These are phyloP conservation scores for Malassezia slooffiae DNA, from an alignment of 1,284 basidiomycete genomes.

Conservation along the genomic window DNA sequence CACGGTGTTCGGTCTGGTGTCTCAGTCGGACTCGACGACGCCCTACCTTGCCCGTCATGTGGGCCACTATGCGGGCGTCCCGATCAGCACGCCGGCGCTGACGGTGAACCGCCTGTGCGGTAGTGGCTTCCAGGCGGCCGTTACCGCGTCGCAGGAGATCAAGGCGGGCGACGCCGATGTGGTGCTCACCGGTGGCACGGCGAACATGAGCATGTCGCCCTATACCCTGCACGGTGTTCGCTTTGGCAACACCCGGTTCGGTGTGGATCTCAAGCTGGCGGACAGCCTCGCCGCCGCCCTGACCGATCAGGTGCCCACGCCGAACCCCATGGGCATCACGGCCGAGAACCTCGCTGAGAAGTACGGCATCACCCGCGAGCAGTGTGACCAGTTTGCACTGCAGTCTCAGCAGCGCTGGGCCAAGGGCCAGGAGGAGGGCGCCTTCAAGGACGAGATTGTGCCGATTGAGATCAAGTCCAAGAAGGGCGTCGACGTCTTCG, in stretches of 20 bases:
- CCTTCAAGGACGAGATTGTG: conserved; percentile 48
- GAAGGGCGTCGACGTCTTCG: conserved; percentile 34
- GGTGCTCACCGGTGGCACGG: conserved; percentile 88
- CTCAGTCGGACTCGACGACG: conserved; percentile 52
- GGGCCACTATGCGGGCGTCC: conserved; percentile 67
- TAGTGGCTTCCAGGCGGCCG: conserved; percentile 86
- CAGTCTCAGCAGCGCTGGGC: conserved; percentile 47
- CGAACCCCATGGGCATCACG: conserved; percentile 57
- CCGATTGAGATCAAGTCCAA: conserved; percentile 46
- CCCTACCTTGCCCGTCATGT: conserved; percentile 93
- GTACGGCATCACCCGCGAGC: conserved; percentile 68
- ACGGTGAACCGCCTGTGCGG: conserved; percentile 74
- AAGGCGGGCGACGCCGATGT: conserved; percentile 72
- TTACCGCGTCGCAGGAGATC: conserved; percentile 82
- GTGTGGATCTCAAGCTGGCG: conserved; percentile 53
- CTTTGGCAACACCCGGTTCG: conserved; percentile 48
- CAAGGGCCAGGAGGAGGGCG: conserved; percentile 49
- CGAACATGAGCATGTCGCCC: conserved; percentile 92
- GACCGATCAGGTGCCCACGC: conserved; percentile 51
- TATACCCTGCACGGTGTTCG: conserved; percentile 48
- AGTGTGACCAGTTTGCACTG: conserved; percentile 57
- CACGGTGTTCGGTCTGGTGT: conserved; percentile 44
- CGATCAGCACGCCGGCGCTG: conserved; percentile 51
- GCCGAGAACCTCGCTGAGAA: conserved; percentile 79
- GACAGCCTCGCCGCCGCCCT: conserved; percentile 53